Conservation (phyloP, 257 asterid species). For the Nicotiana sylvestris region DNA sequence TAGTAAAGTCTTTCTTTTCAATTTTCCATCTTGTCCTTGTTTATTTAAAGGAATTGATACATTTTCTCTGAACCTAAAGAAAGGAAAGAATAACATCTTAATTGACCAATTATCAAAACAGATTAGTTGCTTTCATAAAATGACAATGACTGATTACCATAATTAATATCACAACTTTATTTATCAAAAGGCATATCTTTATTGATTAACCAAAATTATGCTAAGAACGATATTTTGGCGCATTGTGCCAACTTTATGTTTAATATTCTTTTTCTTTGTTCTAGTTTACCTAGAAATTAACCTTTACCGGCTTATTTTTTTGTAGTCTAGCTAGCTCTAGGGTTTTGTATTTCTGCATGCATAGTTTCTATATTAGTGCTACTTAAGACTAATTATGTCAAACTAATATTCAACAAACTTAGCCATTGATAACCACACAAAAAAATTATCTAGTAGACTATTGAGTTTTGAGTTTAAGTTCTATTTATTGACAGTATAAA, state of each 20-base stretch:
- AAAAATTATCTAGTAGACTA: too few relatives aligned
- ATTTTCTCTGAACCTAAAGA: neutral
- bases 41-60: neutral
- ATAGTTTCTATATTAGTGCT: neutral
- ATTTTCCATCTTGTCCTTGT: neutral
- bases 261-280: neutral
- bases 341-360: too few relatives aligned
- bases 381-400: neutral
- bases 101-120: neutral
- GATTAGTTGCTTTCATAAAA: neutral
- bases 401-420: neutral
- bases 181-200: neutral
- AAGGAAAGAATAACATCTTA: neutral
- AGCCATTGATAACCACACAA: neutral
- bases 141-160: neutral
- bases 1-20: neutral
- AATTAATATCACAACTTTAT: neutral
- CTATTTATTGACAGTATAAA: too few relatives aligned
- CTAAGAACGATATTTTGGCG: neutral
- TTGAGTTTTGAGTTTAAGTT: too few relatives aligned
- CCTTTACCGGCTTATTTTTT: neutral
- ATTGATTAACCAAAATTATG: neutral
- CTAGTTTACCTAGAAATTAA: neutral
- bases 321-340: neutral
- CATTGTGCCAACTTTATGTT: neutral